phyloP scores from a whole-genome alignment of 768 basidiomycete species.

The Panaeolus papilionaceus region DNA sequence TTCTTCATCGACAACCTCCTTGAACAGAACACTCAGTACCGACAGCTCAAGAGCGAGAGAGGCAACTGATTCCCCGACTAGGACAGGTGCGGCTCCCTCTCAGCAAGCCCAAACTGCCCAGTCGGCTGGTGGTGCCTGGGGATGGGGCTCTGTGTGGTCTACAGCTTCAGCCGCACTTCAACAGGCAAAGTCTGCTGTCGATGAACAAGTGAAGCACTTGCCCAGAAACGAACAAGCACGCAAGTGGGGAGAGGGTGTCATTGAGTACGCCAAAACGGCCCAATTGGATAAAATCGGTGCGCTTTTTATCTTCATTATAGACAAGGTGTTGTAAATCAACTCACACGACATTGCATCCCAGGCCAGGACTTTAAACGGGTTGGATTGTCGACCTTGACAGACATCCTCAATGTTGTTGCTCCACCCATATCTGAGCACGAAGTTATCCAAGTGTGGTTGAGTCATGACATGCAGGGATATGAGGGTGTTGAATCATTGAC shows the following conservation, averaged over 20 bases:
- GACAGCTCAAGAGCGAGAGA: constrained; percentile 29
- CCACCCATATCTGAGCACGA: constrained; percentile 99
- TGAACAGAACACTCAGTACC: constrained; percentile 38
- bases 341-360: constrained; percentile 34
- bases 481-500: constrained; percentile 95
- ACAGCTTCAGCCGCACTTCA: constrained; percentile 86
- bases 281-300: constrained; percentile 91
- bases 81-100: constrained; percentile 21
- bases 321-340: constrained; percentile 3
- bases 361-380: constrained; percentile 91
- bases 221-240: constrained; percentile 87
- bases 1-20: constrained; percentile 48
- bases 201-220: constrained; percentile 91
- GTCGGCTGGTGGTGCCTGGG: constrained; percentile 55
- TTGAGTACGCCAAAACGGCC: constrained; percentile 86
- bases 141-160: constrained; percentile 91
- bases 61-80: constrained; percentile 25
- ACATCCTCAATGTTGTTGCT: constrained; percentile 94
- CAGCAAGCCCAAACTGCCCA: constrained; percentile 20
- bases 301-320: constrained; percentile 28
- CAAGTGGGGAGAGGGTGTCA: constrained; percentile 86
- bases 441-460: constrained; percentile 94
- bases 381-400: constrained; percentile 87
- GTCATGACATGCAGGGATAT: constrained; percentile 96
- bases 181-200: constrained; percentile 87